These are phyloP conservation scores for Aspergillus felis DNA, from an alignment of 2,329 filamentous ascomycete genomes.

Conservation along the genomic window DNA sequence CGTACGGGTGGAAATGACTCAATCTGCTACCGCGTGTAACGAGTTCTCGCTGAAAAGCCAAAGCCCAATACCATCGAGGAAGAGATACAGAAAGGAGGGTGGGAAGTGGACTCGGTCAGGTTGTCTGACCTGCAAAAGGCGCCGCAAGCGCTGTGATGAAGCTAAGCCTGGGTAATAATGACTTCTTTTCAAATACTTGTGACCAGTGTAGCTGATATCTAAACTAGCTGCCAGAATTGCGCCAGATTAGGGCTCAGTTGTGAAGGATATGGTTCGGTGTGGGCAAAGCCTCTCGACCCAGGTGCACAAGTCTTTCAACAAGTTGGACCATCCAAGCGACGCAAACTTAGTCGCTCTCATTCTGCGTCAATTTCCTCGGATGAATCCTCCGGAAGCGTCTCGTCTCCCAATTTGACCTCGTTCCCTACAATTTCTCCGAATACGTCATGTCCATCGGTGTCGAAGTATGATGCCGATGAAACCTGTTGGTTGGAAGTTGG, in stretches of 20 bases:
- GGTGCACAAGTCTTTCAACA: conserved; percentile 28
- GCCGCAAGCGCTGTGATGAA: conserved; percentile 38
- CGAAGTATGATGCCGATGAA: conserved; percentile 1
- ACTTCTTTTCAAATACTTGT: background rate
- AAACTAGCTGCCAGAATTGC: conserved; percentile 30
- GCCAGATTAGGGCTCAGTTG: conserved; percentile 31
- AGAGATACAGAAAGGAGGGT: conserved; percentile 24
- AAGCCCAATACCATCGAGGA: conserved; percentile 6
- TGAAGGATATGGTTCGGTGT: conserved; percentile 37
- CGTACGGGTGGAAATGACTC: background rate
- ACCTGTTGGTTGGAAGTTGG: background rate
- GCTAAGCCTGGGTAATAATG: conserved; percentile 31
- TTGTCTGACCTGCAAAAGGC: conserved; percentile 38
- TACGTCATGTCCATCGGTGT: background rate
- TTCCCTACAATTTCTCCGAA: conserved; percentile 1
- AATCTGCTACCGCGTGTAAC: background rate
- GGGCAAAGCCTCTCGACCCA: conserved; percentile 33
- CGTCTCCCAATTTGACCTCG: conserved; percentile 7
- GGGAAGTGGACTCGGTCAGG: conserved; percentile 36
- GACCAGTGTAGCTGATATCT: background rate
- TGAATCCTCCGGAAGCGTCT: conserved; percentile 6
- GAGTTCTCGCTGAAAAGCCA: background rate
- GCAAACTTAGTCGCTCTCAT: conserved; percentile 16
- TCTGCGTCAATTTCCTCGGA: conserved; percentile 12
- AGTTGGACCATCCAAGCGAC: conserved; percentile 16